phyloP scores from a whole-genome alignment of 225 moss, liverwort and hornwort species.

The Ulota crispa region DNA sequence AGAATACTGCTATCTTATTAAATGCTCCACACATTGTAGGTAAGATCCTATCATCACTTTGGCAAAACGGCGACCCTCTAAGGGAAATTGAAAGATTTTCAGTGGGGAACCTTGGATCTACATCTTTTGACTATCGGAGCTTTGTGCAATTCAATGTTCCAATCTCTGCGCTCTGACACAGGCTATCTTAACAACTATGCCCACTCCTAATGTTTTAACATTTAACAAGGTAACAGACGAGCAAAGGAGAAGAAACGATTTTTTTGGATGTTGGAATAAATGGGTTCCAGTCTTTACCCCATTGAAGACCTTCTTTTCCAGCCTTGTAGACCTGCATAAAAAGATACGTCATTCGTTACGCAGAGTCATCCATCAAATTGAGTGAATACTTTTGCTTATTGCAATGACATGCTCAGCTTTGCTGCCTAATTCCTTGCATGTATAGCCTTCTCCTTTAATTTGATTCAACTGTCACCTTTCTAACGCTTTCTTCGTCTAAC shows the following conservation, averaged over 20 bases:
- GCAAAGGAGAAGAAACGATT: neutral
- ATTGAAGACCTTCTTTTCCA: conserved; percentile 63
- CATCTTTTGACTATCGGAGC: rapidly evolving
- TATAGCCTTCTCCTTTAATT: too few species aligned
- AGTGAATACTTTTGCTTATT: neutral
- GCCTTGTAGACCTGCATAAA: conserved; percentile 41
- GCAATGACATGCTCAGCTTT: neutral
- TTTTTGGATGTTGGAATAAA: neutral
- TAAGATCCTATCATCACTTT: neutral
- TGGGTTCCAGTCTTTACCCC: conserved; percentile 29
- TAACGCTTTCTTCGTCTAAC: neutral
- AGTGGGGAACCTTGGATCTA: neutral
- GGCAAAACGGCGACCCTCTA: neutral
- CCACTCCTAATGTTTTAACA: neutral
- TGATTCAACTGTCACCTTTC: neutral
- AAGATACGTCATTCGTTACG: neutral
- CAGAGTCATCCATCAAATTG: neutral
- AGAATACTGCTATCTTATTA: too few species aligned
- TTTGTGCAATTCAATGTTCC: neutral
- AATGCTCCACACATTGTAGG: too few species aligned
- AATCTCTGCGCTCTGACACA: neutral
- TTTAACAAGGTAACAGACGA: neutral
- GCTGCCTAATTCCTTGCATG: neutral
- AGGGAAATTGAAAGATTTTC: neutral
- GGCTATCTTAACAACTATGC: neutral